Conservation (phyloP, 176 grass and related monocot genomes). For the Oryza rufipogon region DNA sequence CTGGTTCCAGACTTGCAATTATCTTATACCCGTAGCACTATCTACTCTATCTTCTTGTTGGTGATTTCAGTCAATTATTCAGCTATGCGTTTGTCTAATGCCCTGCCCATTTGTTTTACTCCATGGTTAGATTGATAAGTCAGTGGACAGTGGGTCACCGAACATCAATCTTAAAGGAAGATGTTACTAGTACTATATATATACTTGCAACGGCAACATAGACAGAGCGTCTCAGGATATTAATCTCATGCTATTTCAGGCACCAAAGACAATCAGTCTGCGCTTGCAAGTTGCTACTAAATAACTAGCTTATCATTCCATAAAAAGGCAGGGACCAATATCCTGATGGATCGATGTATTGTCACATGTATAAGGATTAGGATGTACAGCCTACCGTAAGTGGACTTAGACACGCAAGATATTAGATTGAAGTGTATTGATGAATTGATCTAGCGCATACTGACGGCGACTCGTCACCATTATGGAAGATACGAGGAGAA, state of each 20-base stretch:
- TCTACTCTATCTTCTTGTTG: not conserved
- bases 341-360: not conserved
- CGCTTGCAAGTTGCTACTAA: slow-evolving; percentile 1
- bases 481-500: not conserved
- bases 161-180: not conserved
- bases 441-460: not conserved
- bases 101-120: not conserved
- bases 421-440: not conserved
- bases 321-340: slow-evolving; percentile 11
- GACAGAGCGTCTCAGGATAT: not conserved
- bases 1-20: not conserved
- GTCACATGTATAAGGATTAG: slow-evolving; percentile 5
- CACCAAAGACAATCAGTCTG: not conserved
- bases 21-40: no score
- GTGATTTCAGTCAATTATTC: not conserved
- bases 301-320: not conserved
- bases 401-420: not conserved
- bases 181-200: not conserved
- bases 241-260: not conserved
- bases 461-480: not conserved
- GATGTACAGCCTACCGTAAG: slow-evolving; percentile 42
- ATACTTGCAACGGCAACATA: not conserved
- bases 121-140: not conserved
- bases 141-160: not conserved
- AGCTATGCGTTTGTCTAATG: not conserved